These are phyloP conservation scores for Pichia nanzhaoensis DNA, from an alignment of 805 yeast genomes.

Conservation along the genomic window DNA sequence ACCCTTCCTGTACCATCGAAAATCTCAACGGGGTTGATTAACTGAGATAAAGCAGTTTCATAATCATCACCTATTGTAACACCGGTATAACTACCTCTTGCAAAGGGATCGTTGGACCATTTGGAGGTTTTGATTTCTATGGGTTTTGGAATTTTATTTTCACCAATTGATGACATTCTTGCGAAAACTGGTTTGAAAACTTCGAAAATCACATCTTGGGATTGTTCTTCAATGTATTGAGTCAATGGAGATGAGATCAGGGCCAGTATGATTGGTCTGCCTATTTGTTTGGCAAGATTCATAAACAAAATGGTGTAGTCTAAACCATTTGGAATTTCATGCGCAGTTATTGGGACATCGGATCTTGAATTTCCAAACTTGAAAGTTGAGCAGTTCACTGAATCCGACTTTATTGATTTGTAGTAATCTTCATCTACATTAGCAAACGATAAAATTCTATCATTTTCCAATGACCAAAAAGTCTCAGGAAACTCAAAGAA, in stretches of 20 bases:
- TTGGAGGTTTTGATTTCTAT: conserved; percentile 27
- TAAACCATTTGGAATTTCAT: conserved; percentile 20
- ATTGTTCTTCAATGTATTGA: conserved; percentile 35
- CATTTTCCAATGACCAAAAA: conserved; percentile 39
- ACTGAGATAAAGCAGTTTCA: conserved; percentile 30
- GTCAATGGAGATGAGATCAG: conserved; percentile 47
- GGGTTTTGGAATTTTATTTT: conserved; percentile 21
- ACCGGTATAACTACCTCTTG: conserved; percentile 40
- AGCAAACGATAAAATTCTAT: conserved; percentile 29
- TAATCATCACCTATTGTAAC: conserved; percentile 25
- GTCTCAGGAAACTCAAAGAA: conserved; percentile 38
- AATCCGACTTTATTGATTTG: conserved; percentile 6
- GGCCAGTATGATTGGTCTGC: conserved; percentile 36
- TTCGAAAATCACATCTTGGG: conserved; percentile 35
- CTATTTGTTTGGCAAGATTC: conserved; percentile 25
- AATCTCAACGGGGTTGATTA: conserved; percentile 36
- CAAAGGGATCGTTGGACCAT: conserved; percentile 48
- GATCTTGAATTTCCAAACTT: conserved; percentile 3
- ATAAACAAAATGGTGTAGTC: conserved; percentile 26
- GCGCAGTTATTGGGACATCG: conserved; percentile 11
- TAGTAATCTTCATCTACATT: conserved; percentile 24
- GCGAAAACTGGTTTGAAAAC: conserved; percentile 38
- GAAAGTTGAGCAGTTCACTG: neutral
- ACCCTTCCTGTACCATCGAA: conserved; percentile 33
- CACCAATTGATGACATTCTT: conserved; percentile 23